Evolutionary conservation across 176 grass and related monocot species (phyloP), one percentile per base, ranked within the genome.

Genomic region (Oryza brachyantha): DNA sequence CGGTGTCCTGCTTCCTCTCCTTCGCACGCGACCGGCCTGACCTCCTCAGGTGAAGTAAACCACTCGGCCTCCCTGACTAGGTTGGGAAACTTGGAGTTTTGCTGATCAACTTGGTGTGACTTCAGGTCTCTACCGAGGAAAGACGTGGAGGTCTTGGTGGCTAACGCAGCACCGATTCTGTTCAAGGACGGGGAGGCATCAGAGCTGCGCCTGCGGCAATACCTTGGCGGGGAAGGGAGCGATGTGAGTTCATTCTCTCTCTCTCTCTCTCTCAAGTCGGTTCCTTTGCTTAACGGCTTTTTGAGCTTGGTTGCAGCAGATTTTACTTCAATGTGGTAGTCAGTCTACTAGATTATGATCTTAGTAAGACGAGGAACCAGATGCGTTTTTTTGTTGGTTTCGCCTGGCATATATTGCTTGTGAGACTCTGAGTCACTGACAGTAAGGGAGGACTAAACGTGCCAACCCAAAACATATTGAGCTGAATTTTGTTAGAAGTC

Each of bases 141-240:
- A 60, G 92, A 95, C 74, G 66, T 99, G n/a, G 70, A 81, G 83
- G 79, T 93, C 48, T 65, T 99, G 61, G 86, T 93, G 59, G 67
- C 83, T 69, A 99, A 83, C n/a, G 73, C 19, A 13, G 77, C 80
- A 10, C 92, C 96, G 5, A 61, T 78, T 58, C 55, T 99, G 66
- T 99, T 99, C 85, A 99, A 60, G 73, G 80, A 91, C 39, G 86
- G 90, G 66, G 90, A 90, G 43, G 67, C 34, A 81, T 99, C 96
- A 46, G 72, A 19, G 3, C 85, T 66, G 72, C 83, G 90, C 7
- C 70, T 99, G 68, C 68, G n/a, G 57, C 76, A 52, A 24, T 99
- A 89, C 90, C 72, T 95, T 39, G 83, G 63, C 5, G 62, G 80
- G 50, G 45, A 79, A 70, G 77, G 69, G 38, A 57, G 21, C 50